Conservation (phyloP, 495 filamentous ascomycete species). For the Parmelia sp. region DNA sequence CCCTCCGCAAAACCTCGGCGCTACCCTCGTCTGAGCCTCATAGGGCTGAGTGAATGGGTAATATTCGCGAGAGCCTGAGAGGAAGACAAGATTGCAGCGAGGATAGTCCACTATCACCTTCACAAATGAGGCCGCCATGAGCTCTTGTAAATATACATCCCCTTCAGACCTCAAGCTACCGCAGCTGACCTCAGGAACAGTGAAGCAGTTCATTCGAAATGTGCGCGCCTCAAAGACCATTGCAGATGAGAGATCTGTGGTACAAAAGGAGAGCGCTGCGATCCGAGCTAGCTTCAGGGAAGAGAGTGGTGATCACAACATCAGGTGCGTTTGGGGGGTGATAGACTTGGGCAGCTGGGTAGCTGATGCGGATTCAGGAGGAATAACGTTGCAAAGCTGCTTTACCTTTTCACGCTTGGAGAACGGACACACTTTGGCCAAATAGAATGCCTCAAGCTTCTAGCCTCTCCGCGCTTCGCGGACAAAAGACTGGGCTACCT, state of each 20-base stretch:
- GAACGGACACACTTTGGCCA: slow-evolving; percentile 98
- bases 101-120: no score
- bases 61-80: no score
- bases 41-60: slow-evolving; percentile 13
- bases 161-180: slow-evolving; percentile 19
- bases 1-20: neutral
- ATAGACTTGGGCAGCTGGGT: neutral
- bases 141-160: slow-evolving; percentile 52
- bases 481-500: slow-evolving; percentile 96
- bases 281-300: slow-evolving; percentile 96
- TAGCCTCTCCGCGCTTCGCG: slow-evolving; percentile 94
- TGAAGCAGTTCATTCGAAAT: slow-evolving; percentile 99
- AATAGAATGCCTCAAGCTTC: slow-evolving; percentile 96
- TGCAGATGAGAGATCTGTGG: slow-evolving; percentile 94
- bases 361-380: slow-evolving; percentile 51
- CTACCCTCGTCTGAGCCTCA: neutral
- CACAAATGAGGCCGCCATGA: slow-evolving; percentile 52
- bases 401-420: slow-evolving; percentile 97
- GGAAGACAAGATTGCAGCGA: no score
- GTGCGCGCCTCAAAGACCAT: slow-evolving; percentile 97
- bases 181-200: slow-evolving; percentile 41
- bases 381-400: slow-evolving; percentile 97
- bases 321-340: slow-evolving; percentile 57
- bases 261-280: slow-evolving; percentile 97
- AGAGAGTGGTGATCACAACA: slow-evolving; percentile 84